Percentiles rank a stretch among this genome's conserved stretches.
Conservation (phyloP, 1,284 basidiomycete species). For the Chiua sp. region DNA sequence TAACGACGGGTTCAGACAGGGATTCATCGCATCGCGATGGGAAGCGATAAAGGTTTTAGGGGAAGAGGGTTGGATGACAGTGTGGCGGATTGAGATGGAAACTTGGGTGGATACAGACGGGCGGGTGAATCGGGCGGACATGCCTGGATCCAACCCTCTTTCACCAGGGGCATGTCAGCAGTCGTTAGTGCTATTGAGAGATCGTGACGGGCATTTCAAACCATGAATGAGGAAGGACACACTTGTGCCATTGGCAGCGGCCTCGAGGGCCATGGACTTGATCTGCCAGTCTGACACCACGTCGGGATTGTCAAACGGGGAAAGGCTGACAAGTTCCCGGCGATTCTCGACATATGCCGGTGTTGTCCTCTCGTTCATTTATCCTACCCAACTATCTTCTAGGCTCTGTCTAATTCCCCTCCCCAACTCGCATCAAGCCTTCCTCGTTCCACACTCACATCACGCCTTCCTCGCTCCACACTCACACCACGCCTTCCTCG, state of each 20-base stretch:
- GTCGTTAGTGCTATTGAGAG: conserved; percentile 27
- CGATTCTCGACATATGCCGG: no score
- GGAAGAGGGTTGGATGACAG: not conserved
- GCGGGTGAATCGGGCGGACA: conserved; percentile 30
- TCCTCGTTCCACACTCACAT: no score
- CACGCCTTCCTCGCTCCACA: no score
- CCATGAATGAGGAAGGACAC: conserved; percentile 6
- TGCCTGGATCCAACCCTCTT: conserved; percentile 28
- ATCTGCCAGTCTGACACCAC: conserved; percentile 36
- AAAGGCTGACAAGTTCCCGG: conserved; percentile 12
- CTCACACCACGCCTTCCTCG: no score
- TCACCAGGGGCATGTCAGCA: conserved; percentile 26
- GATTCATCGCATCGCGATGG: conserved; percentile 62
- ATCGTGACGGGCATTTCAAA: not conserved
- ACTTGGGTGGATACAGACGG: conserved; percentile 12
- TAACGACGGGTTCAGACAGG: conserved; percentile 58
- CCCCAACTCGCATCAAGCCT: no score
- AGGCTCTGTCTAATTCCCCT: no score
- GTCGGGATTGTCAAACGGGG: conserved; percentile 36
- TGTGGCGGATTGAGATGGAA: not conserved
- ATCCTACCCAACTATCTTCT: no score
- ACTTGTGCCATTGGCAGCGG: conserved; percentile 36
- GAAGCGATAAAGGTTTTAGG: conserved; percentile 60
- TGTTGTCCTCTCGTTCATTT: no score
- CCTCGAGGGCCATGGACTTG: conserved; percentile 26